Percentiles rank a stretch among this genome's conserved stretches.
These are phyloP conservation scores for Piloderma croceum DNA, from an alignment of 768 basidiomycete genomes.

Conservation along the genomic window DNA sequence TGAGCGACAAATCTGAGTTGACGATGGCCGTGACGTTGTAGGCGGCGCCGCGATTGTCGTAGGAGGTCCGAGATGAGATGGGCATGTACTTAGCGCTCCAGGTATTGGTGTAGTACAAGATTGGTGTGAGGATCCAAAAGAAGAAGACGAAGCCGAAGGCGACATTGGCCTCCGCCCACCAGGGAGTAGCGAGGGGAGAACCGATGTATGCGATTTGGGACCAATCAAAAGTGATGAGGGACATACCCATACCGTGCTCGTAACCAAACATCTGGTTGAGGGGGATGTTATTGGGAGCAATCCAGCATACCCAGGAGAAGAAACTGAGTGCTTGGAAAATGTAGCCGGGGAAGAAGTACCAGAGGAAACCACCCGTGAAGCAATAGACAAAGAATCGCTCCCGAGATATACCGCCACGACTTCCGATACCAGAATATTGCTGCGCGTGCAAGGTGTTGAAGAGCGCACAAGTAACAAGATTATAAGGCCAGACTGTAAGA, in stretches of 20 bases:
- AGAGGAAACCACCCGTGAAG: constrained; percentile 26
- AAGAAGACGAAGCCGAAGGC: constrained; percentile 34
- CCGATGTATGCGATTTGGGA: constrained; percentile 33
- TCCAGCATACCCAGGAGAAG: constrained; percentile 43
- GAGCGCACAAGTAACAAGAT: constrained; percentile 88
- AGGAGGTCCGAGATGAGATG: constrained; percentile 36
- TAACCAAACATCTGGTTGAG: constrained; percentile 31
- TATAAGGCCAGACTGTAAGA: constrained; percentile 93
- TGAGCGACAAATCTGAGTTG: constrained; percentile 25
- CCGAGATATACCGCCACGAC: constrained; percentile 43
- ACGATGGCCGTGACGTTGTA: constrained; percentile 39
- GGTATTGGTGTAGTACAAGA: constrained; percentile 29
- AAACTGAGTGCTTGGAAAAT: constrained; percentile 30
- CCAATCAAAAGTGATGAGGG: constrained; percentile 36
- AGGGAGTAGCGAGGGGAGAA: constrained; percentile 35
- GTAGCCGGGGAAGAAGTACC: constrained; percentile 33
- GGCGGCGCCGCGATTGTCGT: constrained; percentile 34
- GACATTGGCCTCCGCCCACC: constrained; percentile 31
- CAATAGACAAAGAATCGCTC: constrained; percentile 46
- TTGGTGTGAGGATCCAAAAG: constrained; percentile 35
- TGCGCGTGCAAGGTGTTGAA: constrained; percentile 97
- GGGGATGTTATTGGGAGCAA: constrained; percentile 34
- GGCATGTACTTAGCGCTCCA: constrained; percentile 36
- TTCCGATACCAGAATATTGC: constrained; percentile 49
- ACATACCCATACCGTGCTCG: constrained; percentile 29